Conservation (phyloP, 2,329 filamentous ascomycete species). For the Paraconiothyrium sp. region DNA sequence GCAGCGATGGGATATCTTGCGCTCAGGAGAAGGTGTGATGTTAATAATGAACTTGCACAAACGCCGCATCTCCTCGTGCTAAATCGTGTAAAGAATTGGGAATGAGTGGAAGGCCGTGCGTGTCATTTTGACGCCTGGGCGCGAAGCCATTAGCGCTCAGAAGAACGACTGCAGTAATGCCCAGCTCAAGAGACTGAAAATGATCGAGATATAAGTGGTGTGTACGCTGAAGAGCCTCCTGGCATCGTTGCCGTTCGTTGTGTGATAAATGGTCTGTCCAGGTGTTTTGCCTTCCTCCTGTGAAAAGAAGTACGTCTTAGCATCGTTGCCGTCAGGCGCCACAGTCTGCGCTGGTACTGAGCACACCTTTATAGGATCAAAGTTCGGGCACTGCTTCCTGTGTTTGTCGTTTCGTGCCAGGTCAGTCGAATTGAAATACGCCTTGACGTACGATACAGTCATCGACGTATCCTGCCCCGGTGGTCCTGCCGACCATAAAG, state of each 20-base stretch:
- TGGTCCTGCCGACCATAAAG: conserved; percentile 75
- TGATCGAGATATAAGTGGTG: conserved; percentile 33
- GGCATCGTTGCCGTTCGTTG: conserved; percentile 29
- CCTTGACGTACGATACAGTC: conserved; percentile 75
- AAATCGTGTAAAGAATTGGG: conserved; percentile 5
- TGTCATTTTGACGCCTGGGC: neutral
- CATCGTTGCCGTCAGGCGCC: conserved; percentile 39
- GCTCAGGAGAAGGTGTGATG: neutral
- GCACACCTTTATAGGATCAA: conserved; percentile 42
- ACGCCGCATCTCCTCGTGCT: neutral
- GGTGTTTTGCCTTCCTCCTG: conserved; percentile 37
- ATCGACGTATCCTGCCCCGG: conserved; percentile 70
- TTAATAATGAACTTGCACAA: neutral
- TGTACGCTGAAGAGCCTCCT: conserved; percentile 29
- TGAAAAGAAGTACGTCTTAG: conserved; percentile 51
- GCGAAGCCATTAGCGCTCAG: neutral
- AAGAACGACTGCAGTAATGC: conserved; percentile 29
- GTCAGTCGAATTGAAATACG: conserved; percentile 78
- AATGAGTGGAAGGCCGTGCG: neutral
- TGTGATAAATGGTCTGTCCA: conserved; percentile 38
- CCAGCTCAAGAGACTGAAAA: conserved; percentile 40
- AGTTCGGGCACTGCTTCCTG: conserved; percentile 41
- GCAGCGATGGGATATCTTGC: neutral
- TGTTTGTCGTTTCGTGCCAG: conserved; percentile 39
- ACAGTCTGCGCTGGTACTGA: conserved; percentile 44